Conservation (phyloP, 2,329 filamentous ascomycete species). For the Apiospora hydei region DNA sequence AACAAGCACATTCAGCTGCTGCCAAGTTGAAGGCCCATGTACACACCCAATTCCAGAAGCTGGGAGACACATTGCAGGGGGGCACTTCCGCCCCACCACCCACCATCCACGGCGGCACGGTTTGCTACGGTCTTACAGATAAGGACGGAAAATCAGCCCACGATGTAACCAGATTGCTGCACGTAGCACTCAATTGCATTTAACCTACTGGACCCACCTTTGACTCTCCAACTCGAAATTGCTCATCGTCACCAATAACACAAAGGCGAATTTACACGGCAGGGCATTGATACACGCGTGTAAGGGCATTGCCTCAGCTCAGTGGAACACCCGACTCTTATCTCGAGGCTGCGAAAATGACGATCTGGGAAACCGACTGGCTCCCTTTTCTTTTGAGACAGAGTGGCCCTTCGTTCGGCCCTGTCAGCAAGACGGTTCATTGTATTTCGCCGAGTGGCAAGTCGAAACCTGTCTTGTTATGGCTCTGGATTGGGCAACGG, state of each 20-base stretch:
- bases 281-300: background rate
- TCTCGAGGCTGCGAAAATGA: background rate
- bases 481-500: background rate
- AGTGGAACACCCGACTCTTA: background rate
- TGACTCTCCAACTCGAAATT: background rate
- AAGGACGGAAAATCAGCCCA: constrained; percentile 1
- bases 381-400: background rate
- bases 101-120: background rate
- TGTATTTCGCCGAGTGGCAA: constrained; percentile 20
- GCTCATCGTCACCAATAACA: background rate
- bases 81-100: background rate
- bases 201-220: background rate
- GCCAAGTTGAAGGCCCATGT: background rate
- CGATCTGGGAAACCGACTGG: background rate
- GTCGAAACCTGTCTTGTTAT: background rate
- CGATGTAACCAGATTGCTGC: background rate
- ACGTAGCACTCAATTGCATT: background rate
- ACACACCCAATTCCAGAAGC: background rate
- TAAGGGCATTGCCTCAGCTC: background rate
- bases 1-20: constrained; percentile 11
- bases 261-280: background rate
- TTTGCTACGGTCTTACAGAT: background rate
- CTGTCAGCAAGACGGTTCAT: background rate
- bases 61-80: background rate
- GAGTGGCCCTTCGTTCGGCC: background rate